Evolutionary conservation across 352 stramenopile species (phyloP), one percentile per base, ranked within the genome.

Genomic region (Phytophthora pseudosyringae): DNA sequence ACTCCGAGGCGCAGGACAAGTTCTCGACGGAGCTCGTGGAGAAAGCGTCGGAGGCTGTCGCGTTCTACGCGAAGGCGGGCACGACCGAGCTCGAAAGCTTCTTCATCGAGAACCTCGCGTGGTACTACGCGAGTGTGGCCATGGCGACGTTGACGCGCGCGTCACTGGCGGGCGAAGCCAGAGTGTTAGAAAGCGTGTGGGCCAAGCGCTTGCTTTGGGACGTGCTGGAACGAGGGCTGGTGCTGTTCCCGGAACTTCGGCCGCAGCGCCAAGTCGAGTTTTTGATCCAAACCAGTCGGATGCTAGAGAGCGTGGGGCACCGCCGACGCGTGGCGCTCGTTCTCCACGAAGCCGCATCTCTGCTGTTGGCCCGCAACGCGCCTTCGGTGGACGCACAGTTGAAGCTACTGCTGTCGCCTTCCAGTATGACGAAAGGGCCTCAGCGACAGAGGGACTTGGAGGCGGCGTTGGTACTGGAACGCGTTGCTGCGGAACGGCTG

Each of bases 21-120:
- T 88, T 94, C 18, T 67, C 76, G 12, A 69, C 90, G 21, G 86
- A 94, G 61, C 68, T 96, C 16, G 72, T 94, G 35, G 88, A 96
- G 31, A 91, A 92, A 58, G 73, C 81, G 0, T 93, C 86, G 0
- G 88, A 96, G 35, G 86, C 88, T 0, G 58, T 91, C 12, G 55
- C 66, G 7, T 64, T 91, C 49, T 96, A 96, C 61, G 75, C 81
- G 1, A 82, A 80, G 28, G 83, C 80, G 4, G 78, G 84, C 25
- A 86, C 83, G 38, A 69, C 29, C 12, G 84, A 89, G 28, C 77
- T 96, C n/a, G 86, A 94, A 59, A 86, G 78, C 49, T 36, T 86
- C 33, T 50, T 96, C 2, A 75, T 96, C 21, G 71, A 90, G 46
- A 83, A 88, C 41, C 52, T 93, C 5, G 88, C 77, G 2, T 89